Base-by-base conservation (phyloP, 2,329 filamentous ascomycete species). In the Elsinoe arachidis region DNA sequence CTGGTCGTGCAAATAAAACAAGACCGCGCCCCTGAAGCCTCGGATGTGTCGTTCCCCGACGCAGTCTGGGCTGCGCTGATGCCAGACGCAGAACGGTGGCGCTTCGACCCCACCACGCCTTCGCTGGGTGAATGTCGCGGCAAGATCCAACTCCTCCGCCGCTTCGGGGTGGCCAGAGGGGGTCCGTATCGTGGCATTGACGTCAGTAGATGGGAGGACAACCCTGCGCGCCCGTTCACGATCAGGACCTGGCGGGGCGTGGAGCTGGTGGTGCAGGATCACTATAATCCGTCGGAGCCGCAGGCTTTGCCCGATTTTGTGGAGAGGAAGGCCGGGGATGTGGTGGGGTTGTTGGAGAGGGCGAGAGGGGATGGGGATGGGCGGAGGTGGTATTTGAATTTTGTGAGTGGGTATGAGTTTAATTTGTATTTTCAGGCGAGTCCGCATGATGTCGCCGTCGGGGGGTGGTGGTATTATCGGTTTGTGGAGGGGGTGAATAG, bases 401-500 rank as follows among this genome's bases (percentile, higher is more conserved):
- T 78, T 60, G 72, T 69, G 60, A 74, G 70, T 15, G 73, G 73
- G 2, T 76, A 73, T 6, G 74, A 76, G 61, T 75, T 71, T 63
- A 71, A 70, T 47, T 46, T 69, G 23, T 68, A 62, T 56, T 68
- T 69, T 58, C 69, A 70, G 58, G 57, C 69, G 30, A 56, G 67
- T 9, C 69, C 69, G 1, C 61, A 63, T 5, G 61, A 73, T 65
- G 71, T 78, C 38, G 75, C 75, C 0, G 67, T 76, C 1, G 75
- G 75, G 5, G 75, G 71, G 1, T 74, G 72, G 62, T 73, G 68
- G 61, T 64, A 65, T 37, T 71, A 74, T 52, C 64, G 66, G 35
- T 77, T 74, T 71, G 70, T 75, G 33, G 64, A 68, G 15, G 75
- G 75, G 15, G 74, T 78, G 64, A 78, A 78, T 59, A 64, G 68